Evolutionary conservation across 345 rosid genomes (phyloP).

Genomic region (Dovyalis caffra): DNA sequence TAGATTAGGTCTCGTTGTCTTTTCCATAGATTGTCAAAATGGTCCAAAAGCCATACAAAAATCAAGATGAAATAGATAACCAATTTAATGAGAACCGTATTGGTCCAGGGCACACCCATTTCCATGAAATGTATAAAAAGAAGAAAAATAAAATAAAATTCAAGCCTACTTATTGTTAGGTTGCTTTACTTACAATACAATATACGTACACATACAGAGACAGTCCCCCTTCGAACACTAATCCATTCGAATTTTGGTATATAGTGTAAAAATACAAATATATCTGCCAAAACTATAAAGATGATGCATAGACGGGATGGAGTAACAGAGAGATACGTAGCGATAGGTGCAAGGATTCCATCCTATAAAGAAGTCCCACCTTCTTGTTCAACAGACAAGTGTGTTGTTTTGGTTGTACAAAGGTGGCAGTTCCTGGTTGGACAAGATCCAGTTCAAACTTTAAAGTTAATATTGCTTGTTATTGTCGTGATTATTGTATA

Average conservation of each 20-base stretch:
- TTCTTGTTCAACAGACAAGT: slow-evolving; percentile 3
- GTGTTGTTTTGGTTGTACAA: slow-evolving; percentile 15
- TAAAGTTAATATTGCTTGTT: neutral
- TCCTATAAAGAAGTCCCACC: slow-evolving; percentile 46
- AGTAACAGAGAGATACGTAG: slow-evolving; percentile 51
- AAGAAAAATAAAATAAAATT: too few relatives aligned
- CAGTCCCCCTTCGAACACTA: neutral
- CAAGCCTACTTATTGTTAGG: neutral
- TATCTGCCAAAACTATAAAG: neutral
- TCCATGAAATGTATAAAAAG: neutral
- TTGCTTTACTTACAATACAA: slow-evolving; percentile 59
- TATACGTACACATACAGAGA: slow-evolving; percentile 7
- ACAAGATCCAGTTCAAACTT: slow-evolving; percentile 6
- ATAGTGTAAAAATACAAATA: too few relatives aligned
- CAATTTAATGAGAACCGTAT: neutral
- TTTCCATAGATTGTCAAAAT: too few relatives aligned
- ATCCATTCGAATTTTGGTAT: neutral
- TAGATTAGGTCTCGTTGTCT: neutral
- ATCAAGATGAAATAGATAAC: neutral
- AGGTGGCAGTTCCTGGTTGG: neutral
- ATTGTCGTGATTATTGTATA: neutral
- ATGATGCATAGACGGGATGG: slow-evolving; percentile 13
- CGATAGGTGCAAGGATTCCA: slow-evolving; percentile 73
- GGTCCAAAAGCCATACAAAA: neutral
- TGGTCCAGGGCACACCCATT: neutral